Evolutionary conservation across 129 eudicot genomes (phyloP).

Genomic region (sunflower (Helianthus annuus)): HanXRQr2.0-SUNRISE NC_035442.2:158160937-158161436

Average conservation of each 20-base stretch:
- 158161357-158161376: slow-evolving; percentile 9
- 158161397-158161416: neutral
- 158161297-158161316: slow-evolving; percentile 85
- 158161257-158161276: neutral
- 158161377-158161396: slow-evolving; percentile 13
- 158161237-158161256: neutral
- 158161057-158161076: slow-evolving; percentile 96
- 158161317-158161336: slow-evolving; percentile 40
- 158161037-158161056: slow-evolving; percentile 75
- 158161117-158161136: slow-evolving; percentile 86
- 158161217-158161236: neutral
- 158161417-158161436: too few relatives aligned
- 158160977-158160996: neutral
- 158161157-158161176: slow-evolving; percentile 72
- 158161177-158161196: slow-evolving; percentile 78
- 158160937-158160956: neutral
- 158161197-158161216: slow-evolving; percentile 77
- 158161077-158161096: slow-evolving; percentile 84
- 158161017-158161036: slow-evolving; percentile 80
- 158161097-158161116: slow-evolving; percentile 75
- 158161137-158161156: slow-evolving; percentile 73
- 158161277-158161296: slow-evolving; percentile 58
- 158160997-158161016: slow-evolving; percentile 52
- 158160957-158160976: neutral
- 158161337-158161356: slow-evolving; percentile 17